These are phyloP conservation scores for Bipolaris cookei DNA, from an alignment of 2,329 filamentous ascomycete species.

Conservation along the genomic window DNA sequence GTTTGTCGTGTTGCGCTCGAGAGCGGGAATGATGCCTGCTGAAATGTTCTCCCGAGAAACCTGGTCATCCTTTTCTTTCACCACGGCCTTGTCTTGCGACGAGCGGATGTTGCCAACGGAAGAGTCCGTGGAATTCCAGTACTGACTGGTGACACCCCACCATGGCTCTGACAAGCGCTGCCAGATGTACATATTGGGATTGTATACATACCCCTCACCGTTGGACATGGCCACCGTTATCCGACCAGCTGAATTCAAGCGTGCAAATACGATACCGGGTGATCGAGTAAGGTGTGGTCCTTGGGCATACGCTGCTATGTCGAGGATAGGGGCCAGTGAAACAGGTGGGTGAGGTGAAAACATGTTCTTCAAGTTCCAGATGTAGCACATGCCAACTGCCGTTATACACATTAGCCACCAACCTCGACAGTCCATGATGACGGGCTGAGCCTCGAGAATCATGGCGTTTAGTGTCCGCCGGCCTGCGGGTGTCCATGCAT, in stretches of 20 bases:
- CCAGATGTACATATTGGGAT: slow-evolving; percentile 84
- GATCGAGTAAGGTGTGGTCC: slow-evolving; percentile 78
- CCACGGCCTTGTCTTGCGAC: slow-evolving; percentile 49
- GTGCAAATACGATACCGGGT: slow-evolving; percentile 87
- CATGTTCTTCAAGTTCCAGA: slow-evolving; percentile 89
- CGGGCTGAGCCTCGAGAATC: slow-evolving; percentile 87
- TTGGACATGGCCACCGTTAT: slow-evolving; percentile 91
- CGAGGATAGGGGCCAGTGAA: slow-evolving; percentile 85
- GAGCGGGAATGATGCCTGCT: slow-evolving; percentile 87
- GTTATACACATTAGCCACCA: slow-evolving; percentile 91
- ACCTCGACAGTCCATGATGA: slow-evolving; percentile 88
- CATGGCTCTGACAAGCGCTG: slow-evolving; percentile 94
- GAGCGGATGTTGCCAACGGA: slow-evolving; percentile 82
- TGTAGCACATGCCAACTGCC: slow-evolving; percentile 84
- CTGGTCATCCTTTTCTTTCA: slow-evolving; percentile 53
- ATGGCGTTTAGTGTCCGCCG: slow-evolving; percentile 83
- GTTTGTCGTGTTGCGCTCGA: slow-evolving; percentile 93
- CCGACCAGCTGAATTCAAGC: slow-evolving; percentile 85
- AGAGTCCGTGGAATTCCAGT: slow-evolving; percentile 97
- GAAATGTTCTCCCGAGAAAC: slow-evolving; percentile 70
- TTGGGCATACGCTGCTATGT: slow-evolving; percentile 81
- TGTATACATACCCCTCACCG: slow-evolving; percentile 92
- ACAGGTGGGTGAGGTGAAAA: slow-evolving; percentile 87
- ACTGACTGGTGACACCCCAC: slow-evolving; percentile 98
- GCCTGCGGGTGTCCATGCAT: slow-evolving; percentile 91